Evolutionary conservation across 192 early-diverging fungal species (phyloP), one percentile per base, ranked within the genome.

Genomic region (Ambispora gerdemannii): DNA sequence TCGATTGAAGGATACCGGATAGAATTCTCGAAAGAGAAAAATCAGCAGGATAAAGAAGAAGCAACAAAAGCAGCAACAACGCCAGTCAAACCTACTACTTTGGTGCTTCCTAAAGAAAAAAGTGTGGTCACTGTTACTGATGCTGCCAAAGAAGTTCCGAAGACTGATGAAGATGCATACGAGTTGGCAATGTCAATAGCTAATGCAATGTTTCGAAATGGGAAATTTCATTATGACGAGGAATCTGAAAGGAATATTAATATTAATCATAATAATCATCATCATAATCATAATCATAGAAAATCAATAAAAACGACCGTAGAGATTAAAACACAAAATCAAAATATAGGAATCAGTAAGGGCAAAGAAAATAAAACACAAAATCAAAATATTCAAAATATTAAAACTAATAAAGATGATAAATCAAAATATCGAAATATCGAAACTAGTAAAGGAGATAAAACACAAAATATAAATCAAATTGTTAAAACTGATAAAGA

Each of bases 1-100:
- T 65, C 67, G 32, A 69, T 80, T 25, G 79, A 80, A 60, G 79
- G 79, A 2, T 80, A 61, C 60, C 63, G 68, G n/a, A 71, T 77
- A 52, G 36, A 66, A 7, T 73, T 59, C 25, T 53, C 74, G n/a
- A 49, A 56, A 11, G 51, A 60, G 43, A 69, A 55, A 38, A 52
- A 49, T 60, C 31, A 17, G 20, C 38, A 28, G n/a, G 34, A 13
- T 20, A 31, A 32, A 7, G 20, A n/a, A 52, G 20, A n/a, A n/a
- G n/a, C n/a, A n/a, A n/a, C n/a, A n/a, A n/a, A n/a, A n/a, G n/a
- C n/a, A n/a, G n/a, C n/a, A n/a, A n/a, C n/a, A n/a, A n/a, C n/a
- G n/a, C n/a, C n/a, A n/a, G n/a, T n/a, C 24, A 59, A 63, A 25
- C 27, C 66, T 3, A 43, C 69, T 17, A 76, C 75, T 3, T 28